phyloP scores from a whole-genome alignment of 2,329 filamentous ascomycete species.

The Lecanicillium sp. region DNA sequence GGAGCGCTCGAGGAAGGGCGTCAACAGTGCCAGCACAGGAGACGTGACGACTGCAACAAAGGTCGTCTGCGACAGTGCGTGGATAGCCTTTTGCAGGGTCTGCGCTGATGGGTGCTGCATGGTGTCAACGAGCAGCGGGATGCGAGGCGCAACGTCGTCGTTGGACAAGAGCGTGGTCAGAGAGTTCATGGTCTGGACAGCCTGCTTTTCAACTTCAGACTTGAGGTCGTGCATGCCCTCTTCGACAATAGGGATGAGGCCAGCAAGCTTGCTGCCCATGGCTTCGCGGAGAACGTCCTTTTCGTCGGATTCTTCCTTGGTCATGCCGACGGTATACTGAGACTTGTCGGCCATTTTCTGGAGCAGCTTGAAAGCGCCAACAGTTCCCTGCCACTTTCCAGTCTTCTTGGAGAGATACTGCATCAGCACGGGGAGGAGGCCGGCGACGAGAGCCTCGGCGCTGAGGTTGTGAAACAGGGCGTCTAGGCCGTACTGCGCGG shows the following conservation, averaged over 20 bases:
- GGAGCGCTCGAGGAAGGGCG: slow-evolving; percentile 86
- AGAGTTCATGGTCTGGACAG: slow-evolving; percentile 85
- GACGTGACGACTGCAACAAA: slow-evolving; percentile 96
- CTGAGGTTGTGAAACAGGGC: slow-evolving; percentile 73
- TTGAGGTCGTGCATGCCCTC: slow-evolving; percentile 96
- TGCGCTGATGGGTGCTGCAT: slow-evolving; percentile 91
- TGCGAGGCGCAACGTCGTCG: slow-evolving; percentile 88
- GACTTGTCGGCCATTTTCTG: slow-evolving; percentile 95
- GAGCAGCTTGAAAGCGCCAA: slow-evolving; percentile 75
- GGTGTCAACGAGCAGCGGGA: slow-evolving; percentile 84
- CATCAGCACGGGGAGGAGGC: slow-evolving; percentile 67
- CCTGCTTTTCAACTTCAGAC: slow-evolving; percentile 77
- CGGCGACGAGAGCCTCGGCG: slow-evolving; percentile 74
- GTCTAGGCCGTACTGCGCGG: slow-evolving; percentile 89
- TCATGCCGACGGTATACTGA: slow-evolving; percentile 69
- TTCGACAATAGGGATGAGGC: slow-evolving; percentile 85
- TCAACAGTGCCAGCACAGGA: slow-evolving; percentile 87
- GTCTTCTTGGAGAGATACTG: slow-evolving; percentile 74
- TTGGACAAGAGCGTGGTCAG: slow-evolving; percentile 87
- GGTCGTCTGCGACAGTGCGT: slow-evolving; percentile 94
- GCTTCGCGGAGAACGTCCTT: slow-evolving; percentile 86
- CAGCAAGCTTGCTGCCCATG: slow-evolving; percentile 81
- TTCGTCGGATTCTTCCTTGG: slow-evolving; percentile 73
- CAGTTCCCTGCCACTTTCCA: slow-evolving; percentile 95
- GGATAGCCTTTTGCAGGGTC: slow-evolving; percentile 89